Evolutionary conservation across 2,329 filamentous ascomycete species (phyloP).

Genomic region (Mycosphaerelloides madeirae): DNA sequence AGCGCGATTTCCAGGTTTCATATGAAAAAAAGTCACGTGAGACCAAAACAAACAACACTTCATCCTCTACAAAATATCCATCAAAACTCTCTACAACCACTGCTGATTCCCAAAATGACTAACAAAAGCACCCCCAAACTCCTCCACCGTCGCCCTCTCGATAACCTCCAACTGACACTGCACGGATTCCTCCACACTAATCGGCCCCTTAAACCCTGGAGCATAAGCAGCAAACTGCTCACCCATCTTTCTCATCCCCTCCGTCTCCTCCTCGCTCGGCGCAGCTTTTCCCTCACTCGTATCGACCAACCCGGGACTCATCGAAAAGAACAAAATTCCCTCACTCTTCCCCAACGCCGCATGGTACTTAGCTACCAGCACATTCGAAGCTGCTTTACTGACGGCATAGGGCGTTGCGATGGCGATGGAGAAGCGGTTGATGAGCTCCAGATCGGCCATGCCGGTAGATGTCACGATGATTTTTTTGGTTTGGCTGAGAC

Average conservation of each 20-base stretch:
- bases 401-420: conserved; percentile 22
- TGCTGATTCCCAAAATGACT: conserved; percentile 51
- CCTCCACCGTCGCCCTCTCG: conserved; percentile 41
- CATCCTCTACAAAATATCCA: background rate
- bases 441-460: conserved; percentile 26
- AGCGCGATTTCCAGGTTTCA: too few relatives aligned
- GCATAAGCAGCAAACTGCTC: conserved; percentile 32
- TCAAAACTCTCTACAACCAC: conserved; percentile 18
- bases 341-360: conserved; percentile 22
- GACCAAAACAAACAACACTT: too few relatives aligned
- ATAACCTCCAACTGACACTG: conserved; percentile 28
- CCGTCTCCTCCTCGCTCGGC: conserved; percentile 20
- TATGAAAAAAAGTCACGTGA: too few relatives aligned
- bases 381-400: conserved; percentile 27
- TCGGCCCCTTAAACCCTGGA: conserved; percentile 28
- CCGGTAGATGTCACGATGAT: conserved; percentile 25
- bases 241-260: conserved; percentile 29
- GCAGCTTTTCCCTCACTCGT: conserved; percentile 19
- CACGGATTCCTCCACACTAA: conserved; percentile 27
- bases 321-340: conserved; percentile 25
- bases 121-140: conserved; percentile 48
- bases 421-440: conserved; percentile 16
- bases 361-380: conserved; percentile 27
- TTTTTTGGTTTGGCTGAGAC: conserved; percentile 24
- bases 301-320: conserved; percentile 28